Evolutionary conservation across 1,284 basidiomycete genomes (phyloP).

Genomic region (Pseudozyma pruni): DNA sequence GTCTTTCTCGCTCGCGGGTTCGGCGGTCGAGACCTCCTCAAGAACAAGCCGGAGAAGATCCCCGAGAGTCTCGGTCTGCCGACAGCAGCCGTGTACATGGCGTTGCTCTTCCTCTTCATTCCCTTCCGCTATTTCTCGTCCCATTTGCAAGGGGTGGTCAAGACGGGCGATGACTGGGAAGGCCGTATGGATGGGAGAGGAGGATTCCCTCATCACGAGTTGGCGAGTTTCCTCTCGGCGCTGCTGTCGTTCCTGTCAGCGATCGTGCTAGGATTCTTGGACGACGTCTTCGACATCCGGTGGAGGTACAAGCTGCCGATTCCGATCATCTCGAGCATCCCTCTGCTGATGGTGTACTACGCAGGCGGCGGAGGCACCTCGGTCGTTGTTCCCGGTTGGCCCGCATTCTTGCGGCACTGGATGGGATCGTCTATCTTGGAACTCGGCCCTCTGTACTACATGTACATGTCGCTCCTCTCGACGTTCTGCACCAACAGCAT

Average conservation of each 20-base stretch:
- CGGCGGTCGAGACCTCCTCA: slow-evolving; percentile 62
- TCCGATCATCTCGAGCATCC: slow-evolving; percentile 90
- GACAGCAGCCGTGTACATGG: slow-evolving; percentile 87
- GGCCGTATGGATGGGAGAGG: slow-evolving; percentile 63
- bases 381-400: slow-evolving; percentile 84
- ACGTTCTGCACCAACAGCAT: slow-evolving; percentile 98
- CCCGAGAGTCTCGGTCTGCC: slow-evolving; percentile 94
- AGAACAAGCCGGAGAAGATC: slow-evolving; percentile 70
- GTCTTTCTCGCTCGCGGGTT: slow-evolving; percentile 59
- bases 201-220: slow-evolving; percentile 88
- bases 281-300: slow-evolving; percentile 97
- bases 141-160: slow-evolving; percentile 13
- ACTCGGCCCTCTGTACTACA: slow-evolving; percentile 93
- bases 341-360: slow-evolving; percentile 94
- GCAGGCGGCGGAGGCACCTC: slow-evolving; percentile 91
- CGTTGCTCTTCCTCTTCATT: slow-evolving; percentile 73
- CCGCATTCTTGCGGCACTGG: slow-evolving; percentile 50
- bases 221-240: slow-evolving; percentile 91
- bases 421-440: slow-evolving; percentile 80
- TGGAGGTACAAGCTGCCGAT: slow-evolving; percentile 99
- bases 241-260: slow-evolving; percentile 89
- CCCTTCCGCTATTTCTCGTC: slow-evolving; percentile 64
- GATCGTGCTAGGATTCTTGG: slow-evolving; percentile 91
- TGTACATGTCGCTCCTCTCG: slow-evolving; percentile 94
- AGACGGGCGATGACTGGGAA: slow-evolving; percentile 41